phyloP scores from a whole-genome alignment of 768 basidiomycete genomes.

The Pleurotus citrinopileatus region DNA sequence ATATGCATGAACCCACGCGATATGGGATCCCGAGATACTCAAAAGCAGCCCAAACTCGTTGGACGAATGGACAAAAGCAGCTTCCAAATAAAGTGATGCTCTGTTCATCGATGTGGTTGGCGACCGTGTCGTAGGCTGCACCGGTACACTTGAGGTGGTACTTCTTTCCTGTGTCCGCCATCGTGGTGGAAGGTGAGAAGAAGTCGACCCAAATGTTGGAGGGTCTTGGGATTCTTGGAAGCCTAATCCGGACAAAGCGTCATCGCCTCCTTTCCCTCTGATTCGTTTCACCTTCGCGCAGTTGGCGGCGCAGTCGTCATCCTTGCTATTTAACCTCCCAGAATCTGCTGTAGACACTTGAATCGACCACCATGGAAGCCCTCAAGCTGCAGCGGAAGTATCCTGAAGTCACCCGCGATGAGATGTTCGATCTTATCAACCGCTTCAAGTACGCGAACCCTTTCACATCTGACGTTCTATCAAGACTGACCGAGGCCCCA shows the following conservation, averaged over 20 bases:
- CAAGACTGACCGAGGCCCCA: slow-evolving; percentile 24
- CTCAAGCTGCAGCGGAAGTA: slow-evolving; percentile 89
- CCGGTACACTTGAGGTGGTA: slow-evolving; percentile 43
- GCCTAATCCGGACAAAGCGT: too few relatives aligned
- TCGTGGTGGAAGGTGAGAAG: neutral
- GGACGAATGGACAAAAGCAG: slow-evolving; percentile 83
- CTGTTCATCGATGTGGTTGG: slow-evolving; percentile 41
- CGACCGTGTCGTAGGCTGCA: slow-evolving; percentile 52
- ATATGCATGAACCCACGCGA: slow-evolving; percentile 39
- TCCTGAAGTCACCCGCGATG: slow-evolving; percentile 87
- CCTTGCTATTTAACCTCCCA: too few relatives aligned
- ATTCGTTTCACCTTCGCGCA: neutral
- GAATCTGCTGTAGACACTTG: too few relatives aligned
- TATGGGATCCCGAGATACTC: slow-evolving; percentile 73
- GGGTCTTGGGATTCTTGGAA: too few relatives aligned
- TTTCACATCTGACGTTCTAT: neutral
- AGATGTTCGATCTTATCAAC: slow-evolving; percentile 92
- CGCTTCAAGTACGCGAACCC: slow-evolving; percentile 85
- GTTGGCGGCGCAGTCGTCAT: slow-evolving; percentile 7
- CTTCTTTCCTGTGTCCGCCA: slow-evolving; percentile 19
- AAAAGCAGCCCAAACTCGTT: slow-evolving; percentile 74
- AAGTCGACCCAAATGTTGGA: too few relatives aligned
- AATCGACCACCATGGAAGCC: slow-evolving; percentile 74
- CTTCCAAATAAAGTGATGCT: slow-evolving; percentile 68
- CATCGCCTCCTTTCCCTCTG: neutral